phyloP scores from a whole-genome alignment of 768 basidiomycete genomes.

The Agaricus blazei region DNA sequence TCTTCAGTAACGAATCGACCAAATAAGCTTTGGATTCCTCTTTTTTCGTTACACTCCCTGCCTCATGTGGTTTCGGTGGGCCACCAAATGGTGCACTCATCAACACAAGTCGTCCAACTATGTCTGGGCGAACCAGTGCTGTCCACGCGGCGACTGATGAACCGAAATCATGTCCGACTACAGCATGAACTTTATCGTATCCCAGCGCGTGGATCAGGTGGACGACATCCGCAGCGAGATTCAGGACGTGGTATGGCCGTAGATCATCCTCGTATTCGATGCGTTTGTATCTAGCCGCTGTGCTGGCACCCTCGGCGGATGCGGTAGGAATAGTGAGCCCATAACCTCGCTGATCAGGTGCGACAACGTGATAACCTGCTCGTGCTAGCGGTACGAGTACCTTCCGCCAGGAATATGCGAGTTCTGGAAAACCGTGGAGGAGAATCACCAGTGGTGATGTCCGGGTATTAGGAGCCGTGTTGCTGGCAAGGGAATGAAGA shows the following conservation, averaged over 20 bases:
- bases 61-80: slow-evolving; percentile 24
- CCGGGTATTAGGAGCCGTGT: slow-evolving; percentile 5
- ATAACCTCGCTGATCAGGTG: slow-evolving; percentile 56
- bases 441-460: slow-evolving; percentile 47
- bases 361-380: slow-evolving; percentile 56
- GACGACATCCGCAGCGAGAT: slow-evolving; percentile 46
- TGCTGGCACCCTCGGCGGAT: slow-evolving; percentile 8
- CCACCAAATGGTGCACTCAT: slow-evolving; percentile 59
- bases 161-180: slow-evolving; percentile 62
- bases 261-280: slow-evolving; percentile 45
- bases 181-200: slow-evolving; percentile 37
- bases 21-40: slow-evolving; percentile 12
- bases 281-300: slow-evolving; percentile 3
- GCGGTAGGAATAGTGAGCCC: slow-evolving; percentile 30
- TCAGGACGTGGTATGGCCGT: slow-evolving; percentile 43
- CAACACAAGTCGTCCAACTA: slow-evolving; percentile 50
- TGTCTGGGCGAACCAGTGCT: slow-evolving; percentile 48
- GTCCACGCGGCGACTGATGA: slow-evolving; percentile 48
- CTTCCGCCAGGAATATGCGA: slow-evolving; percentile 63
- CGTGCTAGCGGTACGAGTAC: slow-evolving; percentile 44
- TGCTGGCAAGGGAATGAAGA: not conserved
- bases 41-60: slow-evolving; percentile 5
- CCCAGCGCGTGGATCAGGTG: slow-evolving; percentile 48
- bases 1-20: slow-evolving; percentile 25
- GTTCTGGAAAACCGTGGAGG: slow-evolving; percentile 63